Percentiles rank a stretch among this genome's conserved stretches.
Conservation (phyloP, 331 rosid genomes). For the Saraca asoca region DNA sequence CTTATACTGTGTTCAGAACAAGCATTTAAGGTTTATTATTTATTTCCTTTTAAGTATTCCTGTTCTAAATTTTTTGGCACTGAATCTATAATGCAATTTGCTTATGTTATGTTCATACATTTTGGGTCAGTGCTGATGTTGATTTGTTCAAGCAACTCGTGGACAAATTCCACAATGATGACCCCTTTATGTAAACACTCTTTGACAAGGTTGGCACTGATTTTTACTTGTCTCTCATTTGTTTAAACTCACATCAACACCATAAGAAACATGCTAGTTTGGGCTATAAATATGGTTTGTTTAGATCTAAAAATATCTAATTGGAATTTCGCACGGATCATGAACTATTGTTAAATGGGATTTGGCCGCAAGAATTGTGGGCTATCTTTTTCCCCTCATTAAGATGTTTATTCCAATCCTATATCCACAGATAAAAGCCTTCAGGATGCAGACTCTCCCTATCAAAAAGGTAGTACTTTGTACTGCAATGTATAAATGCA, state of each 20-base stretch:
- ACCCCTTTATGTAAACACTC: constrained; percentile 49
- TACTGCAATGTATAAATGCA: no score
- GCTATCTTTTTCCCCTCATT: background rate
- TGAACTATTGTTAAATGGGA: background rate
- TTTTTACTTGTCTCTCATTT: constrained; percentile 5
- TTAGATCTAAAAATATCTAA: constrained; percentile 1
- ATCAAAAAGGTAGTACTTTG: no score
- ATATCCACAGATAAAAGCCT: no score
- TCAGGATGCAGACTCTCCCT: no score
- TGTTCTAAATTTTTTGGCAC: background rate
- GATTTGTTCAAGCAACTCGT: constrained; percentile 72
- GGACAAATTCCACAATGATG: constrained; percentile 48
- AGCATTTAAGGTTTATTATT: constrained; percentile 63
- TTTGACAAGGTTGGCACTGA: constrained; percentile 65
- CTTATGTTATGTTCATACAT: constrained; percentile 18
- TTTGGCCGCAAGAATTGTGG: constrained; percentile 3
- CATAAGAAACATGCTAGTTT: constrained; percentile 9
- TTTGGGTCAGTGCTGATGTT: constrained; percentile 53
- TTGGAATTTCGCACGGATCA: background rate
- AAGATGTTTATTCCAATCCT: no score
- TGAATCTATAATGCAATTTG: constrained; percentile 19
- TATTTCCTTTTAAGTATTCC: constrained; percentile 8
- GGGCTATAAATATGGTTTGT: constrained; percentile 5
- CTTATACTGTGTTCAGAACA: constrained; percentile 53
- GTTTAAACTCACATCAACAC: constrained; percentile 1